Evolutionary conservation across 108 stramenopile species (phyloP).

Genomic region (Fragilaria radians): DNA sequence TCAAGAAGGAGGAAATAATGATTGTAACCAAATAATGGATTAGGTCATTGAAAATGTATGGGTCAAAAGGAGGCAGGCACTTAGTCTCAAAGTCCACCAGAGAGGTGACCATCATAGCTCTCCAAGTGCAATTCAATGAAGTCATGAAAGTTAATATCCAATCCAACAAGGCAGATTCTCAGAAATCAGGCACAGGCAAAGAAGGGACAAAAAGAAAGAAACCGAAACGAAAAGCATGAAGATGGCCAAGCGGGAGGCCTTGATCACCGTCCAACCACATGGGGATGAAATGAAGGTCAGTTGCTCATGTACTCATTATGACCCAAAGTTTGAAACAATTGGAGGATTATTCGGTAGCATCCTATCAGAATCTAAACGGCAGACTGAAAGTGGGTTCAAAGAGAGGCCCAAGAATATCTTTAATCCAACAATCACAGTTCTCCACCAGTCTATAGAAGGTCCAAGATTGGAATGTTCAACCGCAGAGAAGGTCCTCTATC

Average conservation of each 20-base stretch:
- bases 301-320: too few relatives aligned
- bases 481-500: too few relatives aligned
- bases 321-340: too few relatives aligned
- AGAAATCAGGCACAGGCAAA: too few relatives aligned
- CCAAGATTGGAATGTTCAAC: too few relatives aligned
- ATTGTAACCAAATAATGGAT: conserved; percentile 15
- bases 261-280: neutral
- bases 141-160: conserved; percentile 9
- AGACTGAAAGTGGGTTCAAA: too few relatives aligned
- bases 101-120: conserved; percentile 24
- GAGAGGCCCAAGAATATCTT: too few relatives aligned
- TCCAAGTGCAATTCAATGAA: conserved; percentile 5
- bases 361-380: too few relatives aligned
- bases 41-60: conserved; percentile 21
- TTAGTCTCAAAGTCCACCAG: conserved; percentile 7
- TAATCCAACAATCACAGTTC: too few relatives aligned
- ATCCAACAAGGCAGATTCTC: too few relatives aligned
- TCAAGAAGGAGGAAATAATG: conserved; percentile 18
- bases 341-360: too few relatives aligned
- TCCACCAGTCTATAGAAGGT: too few relatives aligned
- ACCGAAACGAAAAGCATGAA: neutral
- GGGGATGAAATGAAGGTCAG: neutral
- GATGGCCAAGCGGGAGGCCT: conserved; percentile 4
- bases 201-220: conserved; percentile 5
- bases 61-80: neutral